Base-by-base conservation (phyloP, 2,329 filamentous ascomycete genomes). In the Xylariaceae sp. region DNA sequence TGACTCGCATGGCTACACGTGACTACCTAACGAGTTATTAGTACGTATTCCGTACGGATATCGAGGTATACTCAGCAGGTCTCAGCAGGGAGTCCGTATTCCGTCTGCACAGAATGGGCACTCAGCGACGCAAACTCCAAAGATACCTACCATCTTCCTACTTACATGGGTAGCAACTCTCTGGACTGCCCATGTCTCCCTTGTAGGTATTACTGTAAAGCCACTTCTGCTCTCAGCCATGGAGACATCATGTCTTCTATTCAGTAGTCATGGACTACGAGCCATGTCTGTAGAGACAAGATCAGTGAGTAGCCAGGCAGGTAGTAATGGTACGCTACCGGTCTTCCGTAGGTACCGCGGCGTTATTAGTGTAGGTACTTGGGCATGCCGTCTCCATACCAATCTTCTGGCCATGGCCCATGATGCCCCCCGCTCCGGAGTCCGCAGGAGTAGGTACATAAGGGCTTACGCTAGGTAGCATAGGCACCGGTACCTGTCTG, bases 1-100 rank as follows among this genome's bases (percentile, higher is more conserved):
- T 51, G 53, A 59, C 53, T 56, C 39, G 35, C 49, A 7, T 50
- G 58, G 47, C 48, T n/a, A 45, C 42, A 45, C 42, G 42, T 45
- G 42, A 45, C 13, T 17, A 45, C 42, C 13, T 45, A 30, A 30
- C 23, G 23, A 30, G 23, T 30, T 30, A 5, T 42, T 10, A 42
- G 37, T 9, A 42, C 37, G 9, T 42, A 42, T 42, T 42, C 37
- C 37, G 37, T 42, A 42, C 37, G 9, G 3, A 42, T 42, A 42
- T 13, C 37, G 9, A 9, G 17, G 17, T 18, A 10, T 42, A 9
- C 37, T 13, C 13, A 42, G 9, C 13, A 42, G 13, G 37, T 13
- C 37, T 13, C 37, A 42, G 8, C 9, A 42, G 37, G 13, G 37
- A 13, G 1, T 48, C 8, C 45, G 45, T 42, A 9, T 42, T 42